Conservation (phyloP, 2,329 filamentous ascomycete genomes). For the Eutypella sp. region DNA sequence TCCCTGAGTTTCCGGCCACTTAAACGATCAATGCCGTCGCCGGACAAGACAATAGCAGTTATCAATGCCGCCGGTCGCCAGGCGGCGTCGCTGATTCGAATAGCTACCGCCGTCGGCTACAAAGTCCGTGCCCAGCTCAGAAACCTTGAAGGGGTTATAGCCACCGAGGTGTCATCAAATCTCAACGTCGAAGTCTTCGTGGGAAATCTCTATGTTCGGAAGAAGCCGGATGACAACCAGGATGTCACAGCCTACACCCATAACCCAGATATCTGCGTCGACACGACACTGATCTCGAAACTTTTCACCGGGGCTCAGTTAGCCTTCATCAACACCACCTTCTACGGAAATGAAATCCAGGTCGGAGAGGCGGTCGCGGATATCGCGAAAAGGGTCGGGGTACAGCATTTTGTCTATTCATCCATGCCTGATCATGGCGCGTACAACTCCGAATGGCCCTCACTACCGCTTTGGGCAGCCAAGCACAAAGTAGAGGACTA, state of each 20-base stretch:
- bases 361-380: constrained; percentile 87
- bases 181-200: constrained; percentile 67
- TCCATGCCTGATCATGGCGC: constrained; percentile 93
- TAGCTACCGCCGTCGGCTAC: constrained; percentile 90
- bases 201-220: constrained; percentile 58
- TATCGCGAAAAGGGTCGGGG: constrained; percentile 75
- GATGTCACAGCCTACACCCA: constrained; percentile 65
- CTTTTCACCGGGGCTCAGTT: constrained; percentile 81
- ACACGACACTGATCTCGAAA: constrained; percentile 66
- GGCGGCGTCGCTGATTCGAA: constrained; percentile 89
- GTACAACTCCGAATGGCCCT: constrained; percentile 72
- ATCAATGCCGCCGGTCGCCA: constrained; percentile 96
- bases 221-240: constrained; percentile 45
- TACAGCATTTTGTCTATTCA: constrained; percentile 92
- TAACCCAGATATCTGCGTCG: constrained; percentile 62
- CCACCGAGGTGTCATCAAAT: constrained; percentile 75
- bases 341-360: constrained; percentile 88
- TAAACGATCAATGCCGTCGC: constrained; percentile 54
- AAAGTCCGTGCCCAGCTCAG: constrained; percentile 88
- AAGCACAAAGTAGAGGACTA: constrained; percentile 95
- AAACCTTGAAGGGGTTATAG: constrained; percentile 80
- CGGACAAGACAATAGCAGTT: constrained; percentile 80
- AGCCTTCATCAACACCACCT: constrained; percentile 97
- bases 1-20: constrained; percentile 56
- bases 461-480: constrained; percentile 82